phyloP scores from a whole-genome alignment of 768 basidiomycete species.

The Ramaria sp. region DNA sequence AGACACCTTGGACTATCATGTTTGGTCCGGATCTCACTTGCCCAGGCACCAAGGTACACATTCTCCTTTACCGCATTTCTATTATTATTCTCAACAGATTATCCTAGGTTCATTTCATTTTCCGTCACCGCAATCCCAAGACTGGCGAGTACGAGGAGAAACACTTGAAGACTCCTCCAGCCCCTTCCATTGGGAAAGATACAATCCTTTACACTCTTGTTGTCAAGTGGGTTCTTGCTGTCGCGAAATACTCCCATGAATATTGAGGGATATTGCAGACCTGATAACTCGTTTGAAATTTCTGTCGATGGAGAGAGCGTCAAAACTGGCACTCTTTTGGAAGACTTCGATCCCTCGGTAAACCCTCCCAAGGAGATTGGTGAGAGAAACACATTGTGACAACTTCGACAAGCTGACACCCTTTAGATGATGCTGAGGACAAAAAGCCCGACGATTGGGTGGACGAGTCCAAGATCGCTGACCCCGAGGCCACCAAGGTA shows the following conservation, averaged over 20 bases:
- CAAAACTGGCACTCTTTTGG: constrained; percentile 73
- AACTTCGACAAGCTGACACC: background rate
- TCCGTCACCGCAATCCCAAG: constrained; percentile 92
- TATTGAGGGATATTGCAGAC: constrained; percentile 31
- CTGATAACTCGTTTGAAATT: constrained; percentile 91
- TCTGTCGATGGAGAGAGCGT: constrained; percentile 78
- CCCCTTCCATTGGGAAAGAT: constrained; percentile 78
- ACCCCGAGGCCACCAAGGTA: constrained; percentile 77
- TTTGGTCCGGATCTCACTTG: constrained; percentile 95
- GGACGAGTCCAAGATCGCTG: constrained; percentile 75
- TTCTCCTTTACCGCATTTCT: background rate
- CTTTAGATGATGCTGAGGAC: constrained; percentile 72
- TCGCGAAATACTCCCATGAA: background rate
- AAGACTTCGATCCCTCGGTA: constrained; percentile 88
- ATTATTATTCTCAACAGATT: background rate
- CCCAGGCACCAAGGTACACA: constrained; percentile 76
- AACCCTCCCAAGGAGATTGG: constrained; percentile 85
- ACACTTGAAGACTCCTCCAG: constrained; percentile 74
- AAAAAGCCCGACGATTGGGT: constrained; percentile 91
- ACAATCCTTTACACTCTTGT: constrained; percentile 94
- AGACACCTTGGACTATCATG: constrained; percentile 93
- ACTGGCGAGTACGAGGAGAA: constrained; percentile 95
- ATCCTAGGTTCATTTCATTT: constrained; percentile 89
- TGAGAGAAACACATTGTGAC: constrained; percentile 5
- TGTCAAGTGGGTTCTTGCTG: constrained; percentile 55